These are phyloP conservation scores for Claviceps sp. DNA, from an alignment of 2,329 filamentous ascomycete genomes.

Conservation along the genomic window DNA sequence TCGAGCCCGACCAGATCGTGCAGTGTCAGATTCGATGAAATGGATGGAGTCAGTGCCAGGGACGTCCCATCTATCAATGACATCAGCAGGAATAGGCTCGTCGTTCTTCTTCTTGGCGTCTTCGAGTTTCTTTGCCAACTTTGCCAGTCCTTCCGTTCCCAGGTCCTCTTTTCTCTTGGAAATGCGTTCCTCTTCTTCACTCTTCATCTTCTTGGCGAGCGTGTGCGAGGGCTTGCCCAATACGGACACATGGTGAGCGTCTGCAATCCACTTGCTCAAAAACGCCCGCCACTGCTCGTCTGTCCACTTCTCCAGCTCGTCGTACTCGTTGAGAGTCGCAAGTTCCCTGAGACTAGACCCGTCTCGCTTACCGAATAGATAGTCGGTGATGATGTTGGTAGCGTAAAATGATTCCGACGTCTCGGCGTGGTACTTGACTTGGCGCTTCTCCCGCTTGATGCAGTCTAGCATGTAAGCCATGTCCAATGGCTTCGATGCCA, in stretches of 20 bases:
- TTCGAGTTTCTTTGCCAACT: conserved; percentile 63
- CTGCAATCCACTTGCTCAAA: conserved; percentile 68
- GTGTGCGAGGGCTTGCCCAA: conserved; percentile 75
- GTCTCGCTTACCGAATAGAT: conserved; percentile 76
- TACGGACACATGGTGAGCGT: conserved; percentile 77
- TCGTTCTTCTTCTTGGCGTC: conserved; percentile 82
- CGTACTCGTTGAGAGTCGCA: conserved; percentile 43
- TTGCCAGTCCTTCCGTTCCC: conserved; percentile 67
- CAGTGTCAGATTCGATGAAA: conserved; percentile 81
- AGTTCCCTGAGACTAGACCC: conserved; percentile 60
- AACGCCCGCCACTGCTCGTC: conserved; percentile 76
- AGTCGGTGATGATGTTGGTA: conserved; percentile 78
- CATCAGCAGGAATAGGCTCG: conserved; percentile 63
- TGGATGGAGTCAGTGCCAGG: conserved; percentile 84
- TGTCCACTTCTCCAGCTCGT: conserved; percentile 63
- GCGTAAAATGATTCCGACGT: conserved; percentile 70
- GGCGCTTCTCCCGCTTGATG: conserved; percentile 65
- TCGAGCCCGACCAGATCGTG: conserved; percentile 65
- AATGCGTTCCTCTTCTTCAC: conserved; percentile 65
- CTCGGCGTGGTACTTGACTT: conserved; percentile 74
- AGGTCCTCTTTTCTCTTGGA: conserved; percentile 66
- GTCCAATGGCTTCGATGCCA: conserved; percentile 67
- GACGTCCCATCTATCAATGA: conserved; percentile 72
- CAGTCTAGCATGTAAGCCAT: conserved; percentile 86
- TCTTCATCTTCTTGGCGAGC: conserved; percentile 68